phyloP scores from a whole-genome alignment of 495 filamentous ascomycete species.

The Podospora fimiseda region DNA sequence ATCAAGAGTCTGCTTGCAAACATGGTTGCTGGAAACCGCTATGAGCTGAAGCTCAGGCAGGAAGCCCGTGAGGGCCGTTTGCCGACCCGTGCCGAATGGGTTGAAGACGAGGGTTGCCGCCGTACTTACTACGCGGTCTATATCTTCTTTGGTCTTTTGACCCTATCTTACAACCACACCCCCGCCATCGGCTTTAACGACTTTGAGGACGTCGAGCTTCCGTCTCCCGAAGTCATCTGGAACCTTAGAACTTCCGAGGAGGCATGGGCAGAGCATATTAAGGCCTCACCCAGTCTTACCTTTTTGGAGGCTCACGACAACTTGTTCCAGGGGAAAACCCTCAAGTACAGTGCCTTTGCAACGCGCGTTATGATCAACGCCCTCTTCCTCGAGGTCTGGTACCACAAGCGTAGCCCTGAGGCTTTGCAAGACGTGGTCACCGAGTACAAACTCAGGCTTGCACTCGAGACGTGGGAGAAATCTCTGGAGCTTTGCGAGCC shows the following conservation, averaged over 20 bases:
- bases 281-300: constrained; percentile 63
- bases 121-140: constrained; percentile 99
- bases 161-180: constrained; percentile 94
- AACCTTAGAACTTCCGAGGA: constrained; percentile 78
- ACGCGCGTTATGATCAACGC: constrained; percentile 99
- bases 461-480: constrained; percentile 96
- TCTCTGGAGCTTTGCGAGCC: constrained; percentile 91
- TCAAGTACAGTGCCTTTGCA: constrained; percentile 93
- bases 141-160: constrained; percentile 96
- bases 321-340: constrained; percentile 85
- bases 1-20: constrained; percentile 97
- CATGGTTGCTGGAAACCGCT: constrained; percentile 96
- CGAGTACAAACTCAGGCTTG: constrained; percentile 94
- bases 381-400: constrained; percentile 97
- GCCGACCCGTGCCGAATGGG: constrained; percentile 84
- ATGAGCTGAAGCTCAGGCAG: constrained; percentile 86
- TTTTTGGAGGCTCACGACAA: constrained; percentile 92
- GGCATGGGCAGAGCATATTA: constrained; percentile 72
- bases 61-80: constrained; percentile 75
- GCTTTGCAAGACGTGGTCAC: constrained; percentile 94
- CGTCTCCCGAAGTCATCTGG: constrained; percentile 92
- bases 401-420: constrained; percentile 94
- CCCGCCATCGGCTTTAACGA: constrained; percentile 96
- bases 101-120: constrained; percentile 92
- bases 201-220: constrained; percentile 86